Evolutionary conservation across 2,329 filamentous ascomycete species (phyloP).

Genomic region (Teratosphaeriaceae sp.): DNA sequence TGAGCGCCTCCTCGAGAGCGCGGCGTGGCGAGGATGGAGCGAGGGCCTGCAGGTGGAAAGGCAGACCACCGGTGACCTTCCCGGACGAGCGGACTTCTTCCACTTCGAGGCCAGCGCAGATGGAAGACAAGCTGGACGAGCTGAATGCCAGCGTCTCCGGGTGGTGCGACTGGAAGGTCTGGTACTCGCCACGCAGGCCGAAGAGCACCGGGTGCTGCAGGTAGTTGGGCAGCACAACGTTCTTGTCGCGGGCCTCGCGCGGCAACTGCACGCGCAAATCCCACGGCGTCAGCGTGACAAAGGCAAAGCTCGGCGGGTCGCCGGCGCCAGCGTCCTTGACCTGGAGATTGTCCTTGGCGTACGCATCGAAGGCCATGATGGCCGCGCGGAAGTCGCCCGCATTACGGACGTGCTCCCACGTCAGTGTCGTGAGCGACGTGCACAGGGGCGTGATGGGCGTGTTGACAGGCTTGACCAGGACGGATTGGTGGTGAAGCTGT

Average conservation of each 20-base stretch:
- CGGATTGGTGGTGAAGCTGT: slow-evolving; percentile 88
- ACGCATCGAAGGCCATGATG: slow-evolving; percentile 88
- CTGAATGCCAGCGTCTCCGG: slow-evolving; percentile 96
- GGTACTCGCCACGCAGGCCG: slow-evolving; percentile 93
- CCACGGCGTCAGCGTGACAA: slow-evolving; percentile 97
- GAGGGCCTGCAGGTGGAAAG: slow-evolving; percentile 93
- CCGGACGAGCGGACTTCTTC: slow-evolving; percentile 96
- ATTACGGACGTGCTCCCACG: slow-evolving; percentile 98
- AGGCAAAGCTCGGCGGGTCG: slow-evolving; percentile 68
- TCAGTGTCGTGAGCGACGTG: slow-evolving; percentile 95
- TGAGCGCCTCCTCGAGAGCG: slow-evolving; percentile 96
- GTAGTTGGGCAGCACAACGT: slow-evolving; percentile 91
- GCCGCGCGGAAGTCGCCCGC: slow-evolving; percentile 96
- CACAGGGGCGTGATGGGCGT: slow-evolving; percentile 97
- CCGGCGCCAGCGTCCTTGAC: slow-evolving; percentile 63
- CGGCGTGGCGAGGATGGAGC: slow-evolving; percentile 91
- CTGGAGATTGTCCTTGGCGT: slow-evolving; percentile 84
- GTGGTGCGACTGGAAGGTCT: slow-evolving; percentile 97
- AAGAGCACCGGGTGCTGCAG: slow-evolving; percentile 97
- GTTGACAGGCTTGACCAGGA: slow-evolving; percentile 97
- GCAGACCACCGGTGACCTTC: slow-evolving; percentile 97
- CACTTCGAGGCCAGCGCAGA: slow-evolving; percentile 95
- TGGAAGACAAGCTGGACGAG: slow-evolving; percentile 91
- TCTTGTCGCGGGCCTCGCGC: slow-evolving; percentile 95
- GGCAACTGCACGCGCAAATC: slow-evolving; percentile 96